phyloP scores from a whole-genome alignment of 345 rosid genomes.

The Corchorus capsularis region DNA sequence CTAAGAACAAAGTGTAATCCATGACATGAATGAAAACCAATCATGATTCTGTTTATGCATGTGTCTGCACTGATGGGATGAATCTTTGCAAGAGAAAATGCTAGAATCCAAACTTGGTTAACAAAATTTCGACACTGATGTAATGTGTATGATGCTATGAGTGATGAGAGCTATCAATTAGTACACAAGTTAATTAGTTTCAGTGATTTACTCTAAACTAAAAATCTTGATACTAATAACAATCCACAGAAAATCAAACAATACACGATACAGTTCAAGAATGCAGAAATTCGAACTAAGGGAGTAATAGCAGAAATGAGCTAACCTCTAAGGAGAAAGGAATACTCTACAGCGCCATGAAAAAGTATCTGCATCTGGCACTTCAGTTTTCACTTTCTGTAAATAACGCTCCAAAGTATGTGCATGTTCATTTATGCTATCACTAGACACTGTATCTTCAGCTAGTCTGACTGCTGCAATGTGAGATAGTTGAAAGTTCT shows the following conservation, averaged over 20 bases:
- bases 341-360: slow-evolving; percentile 80
- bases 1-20: neutral
- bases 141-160: neutral
- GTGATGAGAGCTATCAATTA: too few species aligned
- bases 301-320: neutral
- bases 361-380: slow-evolving; percentile 49
- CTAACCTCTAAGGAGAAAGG: slow-evolving; percentile 47
- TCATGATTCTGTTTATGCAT: neutral
- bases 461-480: slow-evolving; percentile 80
- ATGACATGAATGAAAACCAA: neutral
- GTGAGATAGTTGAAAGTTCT: slow-evolving; percentile 76
- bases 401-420: slow-evolving; percentile 59
- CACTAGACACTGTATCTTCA: slow-evolving; percentile 61
- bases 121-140: neutral
- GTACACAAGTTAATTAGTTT: neutral
- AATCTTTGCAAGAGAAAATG: neutral
- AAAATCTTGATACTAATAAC: neutral
- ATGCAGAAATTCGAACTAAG: neutral
- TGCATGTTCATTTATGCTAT: slow-evolving; percentile 55
- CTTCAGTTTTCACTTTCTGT: slow-evolving; percentile 40
- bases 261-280: neutral
- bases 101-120: neutral
- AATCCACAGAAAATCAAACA: neutral
- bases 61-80: neutral
- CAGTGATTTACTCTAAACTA: neutral